Conservation (phyloP, 2,329 filamentous ascomycete species). For the Monosporascus sp. region DNA sequence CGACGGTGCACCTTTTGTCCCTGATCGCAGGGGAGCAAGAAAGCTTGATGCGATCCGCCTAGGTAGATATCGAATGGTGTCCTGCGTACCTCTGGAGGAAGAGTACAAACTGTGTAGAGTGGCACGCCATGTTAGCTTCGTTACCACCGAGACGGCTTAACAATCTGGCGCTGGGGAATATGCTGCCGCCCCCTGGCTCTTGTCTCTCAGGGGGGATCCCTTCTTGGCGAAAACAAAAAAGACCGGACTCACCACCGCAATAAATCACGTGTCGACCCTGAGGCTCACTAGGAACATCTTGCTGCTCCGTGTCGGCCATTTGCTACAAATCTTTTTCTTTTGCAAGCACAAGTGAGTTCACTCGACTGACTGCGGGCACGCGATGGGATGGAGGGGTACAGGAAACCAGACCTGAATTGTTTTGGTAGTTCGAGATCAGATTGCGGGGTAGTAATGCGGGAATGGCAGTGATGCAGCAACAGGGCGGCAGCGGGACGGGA, state of each 20-base stretch:
- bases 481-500: neutral
- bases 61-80: neutral
- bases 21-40: no score
- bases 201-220: neutral
- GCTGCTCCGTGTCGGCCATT: constrained; percentile 52
- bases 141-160: neutral
- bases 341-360: no score
- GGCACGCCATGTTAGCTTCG: neutral
- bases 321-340: neutral
- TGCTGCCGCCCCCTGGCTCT: neutral
- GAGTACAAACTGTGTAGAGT: constrained; percentile 49
- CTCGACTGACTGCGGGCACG: neutral
- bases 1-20: no score
- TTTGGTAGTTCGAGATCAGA: no score
- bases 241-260: constrained; percentile 48
- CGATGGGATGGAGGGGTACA: neutral
- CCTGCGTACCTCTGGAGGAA: constrained; percentile 56
- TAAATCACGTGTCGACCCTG: constrained; percentile 50
- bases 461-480: neutral
- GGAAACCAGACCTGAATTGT: no score
- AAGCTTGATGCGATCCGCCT: no score
- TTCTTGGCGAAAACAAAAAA: constrained; percentile 11
- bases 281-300: constrained; percentile 39
- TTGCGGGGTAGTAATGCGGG: neutral
- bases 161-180: neutral